These are phyloP conservation scores for Ophiorrhiza pumila DNA, from an alignment of 257 asterid species.

Conservation along the genomic window DNA sequence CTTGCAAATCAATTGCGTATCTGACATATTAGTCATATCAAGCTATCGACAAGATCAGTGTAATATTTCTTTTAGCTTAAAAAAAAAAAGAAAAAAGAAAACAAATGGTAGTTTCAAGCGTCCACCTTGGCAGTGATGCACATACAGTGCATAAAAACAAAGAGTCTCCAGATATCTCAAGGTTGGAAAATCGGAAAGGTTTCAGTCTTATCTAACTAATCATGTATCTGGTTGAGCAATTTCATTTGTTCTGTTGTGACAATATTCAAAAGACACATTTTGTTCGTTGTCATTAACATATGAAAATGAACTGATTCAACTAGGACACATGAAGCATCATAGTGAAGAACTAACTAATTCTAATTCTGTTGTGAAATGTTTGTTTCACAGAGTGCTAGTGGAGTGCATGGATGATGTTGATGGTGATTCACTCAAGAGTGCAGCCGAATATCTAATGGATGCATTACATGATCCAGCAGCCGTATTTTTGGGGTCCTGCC, in stretches of 20 bases:
- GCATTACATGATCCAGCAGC: constrained; percentile 78
- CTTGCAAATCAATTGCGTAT: neutral
- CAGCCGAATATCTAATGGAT: constrained; percentile 68
- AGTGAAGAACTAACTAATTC: neutral
- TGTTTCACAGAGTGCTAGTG: constrained; percentile 55
- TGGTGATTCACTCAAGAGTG: constrained; percentile 72
- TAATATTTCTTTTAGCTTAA: neutral
- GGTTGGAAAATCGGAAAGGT: neutral
- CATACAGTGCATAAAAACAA: neutral
- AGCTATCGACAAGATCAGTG: neutral
- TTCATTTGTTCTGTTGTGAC: neutral
- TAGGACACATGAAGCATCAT: neutral
- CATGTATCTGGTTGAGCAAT: neutral
- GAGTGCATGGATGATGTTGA: constrained; percentile 86
- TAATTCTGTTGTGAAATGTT: neutral
- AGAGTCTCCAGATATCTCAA: neutral
- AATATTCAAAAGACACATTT: neutral
- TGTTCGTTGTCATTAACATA: neutral
- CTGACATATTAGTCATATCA: neutral
- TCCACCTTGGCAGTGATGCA: neutral
- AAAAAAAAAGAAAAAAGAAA: neutral
- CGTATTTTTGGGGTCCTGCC: constrained; percentile 78
- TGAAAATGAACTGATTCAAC: neutral
- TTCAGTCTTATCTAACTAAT: neutral
- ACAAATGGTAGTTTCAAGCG: neutral